These are phyloP conservation scores for Pseudozyma thailandica DNA, from an alignment of 1,284 basidiomycete species.

Conservation along the genomic window DNA sequence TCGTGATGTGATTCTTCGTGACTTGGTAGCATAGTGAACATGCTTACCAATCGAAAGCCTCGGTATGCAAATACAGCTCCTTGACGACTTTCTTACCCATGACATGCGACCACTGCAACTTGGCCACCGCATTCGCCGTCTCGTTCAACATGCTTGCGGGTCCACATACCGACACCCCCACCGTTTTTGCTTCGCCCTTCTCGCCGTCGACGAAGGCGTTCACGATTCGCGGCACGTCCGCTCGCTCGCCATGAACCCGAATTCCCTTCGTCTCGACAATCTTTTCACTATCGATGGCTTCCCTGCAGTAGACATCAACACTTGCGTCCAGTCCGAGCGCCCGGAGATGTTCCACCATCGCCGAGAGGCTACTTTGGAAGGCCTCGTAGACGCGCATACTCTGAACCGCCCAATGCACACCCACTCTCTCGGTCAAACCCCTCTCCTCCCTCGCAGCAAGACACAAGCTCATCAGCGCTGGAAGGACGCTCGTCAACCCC, in stretches of 20 bases:
- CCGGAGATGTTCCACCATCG: slow-evolving; percentile 25
- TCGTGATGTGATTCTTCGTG: no score
- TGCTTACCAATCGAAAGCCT: slow-evolving; percentile 42
- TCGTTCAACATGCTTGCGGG: slow-evolving; percentile 44
- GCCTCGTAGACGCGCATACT: slow-evolving; percentile 16
- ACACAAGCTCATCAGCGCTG: slow-evolving; percentile 40
- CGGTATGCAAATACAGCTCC: slow-evolving; percentile 43
- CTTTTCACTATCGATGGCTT: not conserved
- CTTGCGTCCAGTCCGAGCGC: slow-evolving; percentile 18
- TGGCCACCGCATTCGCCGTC: slow-evolving; percentile 30
- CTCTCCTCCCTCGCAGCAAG: slow-evolving; percentile 12
- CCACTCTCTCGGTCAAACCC: slow-evolving; percentile 11
- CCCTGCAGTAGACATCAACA: slow-evolving; percentile 33
- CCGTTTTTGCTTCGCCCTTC: not conserved
- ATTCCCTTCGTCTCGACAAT: slow-evolving; percentile 13
- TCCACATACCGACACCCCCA: slow-evolving; percentile 45
- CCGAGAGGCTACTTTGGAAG: slow-evolving; percentile 16
- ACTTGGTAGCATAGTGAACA: not conserved
- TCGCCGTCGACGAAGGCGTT: slow-evolving; percentile 7
- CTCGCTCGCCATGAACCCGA: slow-evolving; percentile 12
- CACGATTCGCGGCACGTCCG: slow-evolving; percentile 10
- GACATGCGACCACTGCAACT: slow-evolving; percentile 38
- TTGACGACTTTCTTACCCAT: slow-evolving; percentile 9
- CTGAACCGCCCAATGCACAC: slow-evolving; percentile 32
- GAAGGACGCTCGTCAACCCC: slow-evolving; percentile 48